phyloP scores from a whole-genome alignment of 208 protist genomes.

The Angomonas deanei region DNA sequence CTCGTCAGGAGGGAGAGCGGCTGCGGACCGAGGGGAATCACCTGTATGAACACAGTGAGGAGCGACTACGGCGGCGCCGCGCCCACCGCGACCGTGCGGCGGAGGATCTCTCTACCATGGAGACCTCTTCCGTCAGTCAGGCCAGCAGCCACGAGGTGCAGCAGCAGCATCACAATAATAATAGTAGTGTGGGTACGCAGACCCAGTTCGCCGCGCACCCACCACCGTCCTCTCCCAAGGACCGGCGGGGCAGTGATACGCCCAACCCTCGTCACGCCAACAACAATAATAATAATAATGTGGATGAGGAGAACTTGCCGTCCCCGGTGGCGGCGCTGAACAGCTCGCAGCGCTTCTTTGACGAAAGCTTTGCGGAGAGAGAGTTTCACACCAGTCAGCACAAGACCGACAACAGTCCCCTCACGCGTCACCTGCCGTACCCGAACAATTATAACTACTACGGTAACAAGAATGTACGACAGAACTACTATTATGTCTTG shows the following conservation, averaged over 20 bases:
- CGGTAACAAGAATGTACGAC: neutral
- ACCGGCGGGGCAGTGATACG: neutral
- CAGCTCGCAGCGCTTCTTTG: neutral
- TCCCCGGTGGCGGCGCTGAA: slow-evolving; percentile 1
- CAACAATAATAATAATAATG: neutral
- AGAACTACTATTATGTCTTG: neutral
- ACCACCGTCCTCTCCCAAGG: neutral
- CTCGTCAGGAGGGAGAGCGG: slow-evolving; percentile 25
- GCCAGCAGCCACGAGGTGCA: too few species aligned
- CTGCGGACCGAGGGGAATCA: slow-evolving; percentile 31
- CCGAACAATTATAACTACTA: neutral
- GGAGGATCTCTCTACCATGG: slow-evolving; percentile 18
- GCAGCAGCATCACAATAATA: too few species aligned
- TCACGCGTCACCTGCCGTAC: neutral
- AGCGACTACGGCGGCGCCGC: slow-evolving; percentile 22
- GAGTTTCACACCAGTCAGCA: neutral
- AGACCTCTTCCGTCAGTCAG: slow-evolving; percentile 7
- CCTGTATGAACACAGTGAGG: slow-evolving; percentile 22
- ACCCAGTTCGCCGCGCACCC: too few species aligned
- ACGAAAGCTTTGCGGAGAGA: neutral
- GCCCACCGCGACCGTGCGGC: slow-evolving; percentile 22
- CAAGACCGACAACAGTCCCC: too few species aligned
- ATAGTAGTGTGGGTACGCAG: too few species aligned
- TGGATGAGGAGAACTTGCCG: neutral
- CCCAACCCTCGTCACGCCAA: neutral